Base-by-base conservation (phyloP, 1,139 yeast genomes). In the Dujonia santamariae region DNA sequence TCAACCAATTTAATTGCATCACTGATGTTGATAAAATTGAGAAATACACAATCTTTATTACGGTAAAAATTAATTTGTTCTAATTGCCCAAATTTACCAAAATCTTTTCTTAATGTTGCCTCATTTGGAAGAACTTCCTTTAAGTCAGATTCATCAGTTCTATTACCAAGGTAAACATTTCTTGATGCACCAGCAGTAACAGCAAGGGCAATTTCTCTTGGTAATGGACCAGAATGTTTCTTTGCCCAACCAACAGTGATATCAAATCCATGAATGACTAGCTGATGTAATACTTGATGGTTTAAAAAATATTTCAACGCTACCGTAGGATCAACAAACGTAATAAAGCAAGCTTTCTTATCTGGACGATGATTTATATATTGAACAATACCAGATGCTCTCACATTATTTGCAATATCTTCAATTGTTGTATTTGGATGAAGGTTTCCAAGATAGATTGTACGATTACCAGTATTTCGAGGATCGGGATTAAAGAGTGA, bases 121-220 rank as follows among this genome's bases (percentile, higher is more conserved):
- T 72, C 78, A 28, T 43, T 48, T 1, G 75, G 75, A 19, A 8
- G 9, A 9, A 23, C 7, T 14, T 44, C 47, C 57, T 41, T 18
- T 15, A 15, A 23, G 7, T 36, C 33, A 21, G 36, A 38, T 37
- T 45, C 33, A 19, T 32, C 32, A 8, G 35, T 22, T 6, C 23
- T 19, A 14, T 30, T 53, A 3, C 75, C 75, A 45, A 70, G 60
- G 44, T 69, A 70, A 7, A 70, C 72, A 43, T 70, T 70, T 48
- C 75, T 58, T 14, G 73, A 66, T 2, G 75, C 75, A 12, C 75
- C 75, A 1, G 72, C 72, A 5, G 72, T 60, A 1, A 69, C 75
- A 0, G 75, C 75, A 36, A 63, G 54, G 3, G 68, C 58, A 30
- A 67, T 53, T 18, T 63, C 71, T 35, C 70, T 47, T 35, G 43